These are phyloP conservation scores for Solanum etuberosum DNA, from an alignment of 257 asterid genomes.

Conservation along the genomic window DNA sequence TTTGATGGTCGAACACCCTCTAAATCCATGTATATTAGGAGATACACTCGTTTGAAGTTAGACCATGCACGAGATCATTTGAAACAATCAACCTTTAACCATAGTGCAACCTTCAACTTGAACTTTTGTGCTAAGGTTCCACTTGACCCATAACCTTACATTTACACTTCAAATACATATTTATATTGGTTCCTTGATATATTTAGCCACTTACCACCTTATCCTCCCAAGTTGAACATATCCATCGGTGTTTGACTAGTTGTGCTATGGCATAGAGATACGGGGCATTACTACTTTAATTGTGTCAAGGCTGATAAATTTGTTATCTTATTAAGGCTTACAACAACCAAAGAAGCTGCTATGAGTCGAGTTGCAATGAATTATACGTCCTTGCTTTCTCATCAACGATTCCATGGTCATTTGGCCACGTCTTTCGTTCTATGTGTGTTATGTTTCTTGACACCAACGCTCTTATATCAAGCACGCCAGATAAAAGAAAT, in stretches of 20 bases:
- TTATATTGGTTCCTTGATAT: not conserved
- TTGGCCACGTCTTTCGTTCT: not conserved
- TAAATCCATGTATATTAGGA: not conserved
- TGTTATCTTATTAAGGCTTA: not conserved
- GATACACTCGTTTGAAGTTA: not conserved
- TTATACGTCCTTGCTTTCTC: not conserved
- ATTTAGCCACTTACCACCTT: not conserved
- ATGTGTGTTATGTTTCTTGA: not conserved
- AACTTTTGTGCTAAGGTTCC: not conserved
- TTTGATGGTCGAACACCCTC: not conserved
- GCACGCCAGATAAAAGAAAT: not conserved
- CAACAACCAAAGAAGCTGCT: not conserved
- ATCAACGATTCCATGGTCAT: not conserved
- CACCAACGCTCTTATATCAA: not conserved
- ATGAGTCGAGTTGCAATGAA: not conserved
- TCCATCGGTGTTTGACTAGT: not conserved
- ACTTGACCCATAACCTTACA: not conserved
- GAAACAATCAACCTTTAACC: not conserved
- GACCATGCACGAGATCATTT: not conserved
- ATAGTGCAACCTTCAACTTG: not conserved
- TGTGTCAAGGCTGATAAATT: not conserved
- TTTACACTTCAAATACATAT: not conserved
- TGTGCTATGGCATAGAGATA: not conserved
- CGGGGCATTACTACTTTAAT: not conserved
- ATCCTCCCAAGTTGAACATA: not conserved